Evolutionary conservation across 2,329 filamentous ascomycete genomes (phyloP).

Genomic region (Zymoseptoria ardabiliae): DNA sequence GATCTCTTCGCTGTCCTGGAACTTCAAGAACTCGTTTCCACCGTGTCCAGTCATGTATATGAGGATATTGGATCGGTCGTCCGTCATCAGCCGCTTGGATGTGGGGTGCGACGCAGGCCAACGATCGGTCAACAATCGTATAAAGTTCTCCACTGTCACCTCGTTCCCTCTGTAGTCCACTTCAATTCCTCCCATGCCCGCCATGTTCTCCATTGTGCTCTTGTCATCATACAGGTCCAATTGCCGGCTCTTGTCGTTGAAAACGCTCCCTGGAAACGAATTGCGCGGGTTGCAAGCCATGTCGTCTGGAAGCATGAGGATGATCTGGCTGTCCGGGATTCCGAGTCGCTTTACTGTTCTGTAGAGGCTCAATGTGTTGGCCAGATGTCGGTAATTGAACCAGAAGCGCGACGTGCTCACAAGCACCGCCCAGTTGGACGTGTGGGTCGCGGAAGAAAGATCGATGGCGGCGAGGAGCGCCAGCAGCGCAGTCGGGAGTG

Average conservation of each 20-base stretch:
- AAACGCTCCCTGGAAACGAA: constrained; percentile 93
- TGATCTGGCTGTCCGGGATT: constrained; percentile 97
- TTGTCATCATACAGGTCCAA: constrained; percentile 89
- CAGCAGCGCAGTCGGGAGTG: constrained; percentile 22
- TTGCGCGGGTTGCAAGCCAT: constrained; percentile 99
- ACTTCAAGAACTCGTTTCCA: constrained; percentile 96
- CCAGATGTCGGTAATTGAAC: constrained; percentile 99
- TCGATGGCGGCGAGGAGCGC: constrained; percentile 18
- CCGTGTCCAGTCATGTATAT: constrained; percentile 99
- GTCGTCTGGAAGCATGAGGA: constrained; percentile 99
- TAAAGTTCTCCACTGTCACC: constrained; percentile 98
- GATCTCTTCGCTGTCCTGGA: constrained; percentile 97
- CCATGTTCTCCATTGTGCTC: constrained; percentile 14
- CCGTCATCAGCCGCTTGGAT: constrained; percentile 87
- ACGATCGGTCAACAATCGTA: constrained; percentile 85
- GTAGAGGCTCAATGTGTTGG: constrained; percentile 95
- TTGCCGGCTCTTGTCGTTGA: constrained; percentile 93
- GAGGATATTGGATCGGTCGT: constrained; percentile 91
- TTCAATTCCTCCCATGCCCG: constrained; percentile 57
- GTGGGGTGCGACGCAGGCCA: constrained; percentile 91
- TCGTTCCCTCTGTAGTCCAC: constrained; percentile 98
- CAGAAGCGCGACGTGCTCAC: constrained; percentile 97
- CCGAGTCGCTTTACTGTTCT: constrained; percentile 95
- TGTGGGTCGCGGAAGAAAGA: constrained; percentile 63
- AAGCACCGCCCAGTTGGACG: constrained; percentile 98